phyloP scores from a whole-genome alignment of 495 filamentous ascomycete genomes.

The Xylaria telfairii region DNA sequence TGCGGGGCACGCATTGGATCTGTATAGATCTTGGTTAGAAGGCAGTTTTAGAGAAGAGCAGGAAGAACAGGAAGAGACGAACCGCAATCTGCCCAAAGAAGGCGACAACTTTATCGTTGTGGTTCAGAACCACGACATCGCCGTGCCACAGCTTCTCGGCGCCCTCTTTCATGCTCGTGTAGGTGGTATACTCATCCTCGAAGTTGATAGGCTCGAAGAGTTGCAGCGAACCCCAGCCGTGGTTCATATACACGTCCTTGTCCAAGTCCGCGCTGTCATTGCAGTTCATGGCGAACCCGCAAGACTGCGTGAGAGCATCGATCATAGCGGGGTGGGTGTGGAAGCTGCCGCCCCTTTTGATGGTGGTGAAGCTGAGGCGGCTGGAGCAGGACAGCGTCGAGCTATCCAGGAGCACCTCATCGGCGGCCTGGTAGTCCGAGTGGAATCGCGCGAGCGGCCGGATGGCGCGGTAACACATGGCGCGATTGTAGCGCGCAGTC shows the following conservation, averaged over 20 bases:
- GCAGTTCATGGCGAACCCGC: slow-evolving; percentile 68
- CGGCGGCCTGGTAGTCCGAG: slow-evolving; percentile 60
- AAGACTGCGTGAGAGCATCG: slow-evolving; percentile 55
- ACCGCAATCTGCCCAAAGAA: background rate
- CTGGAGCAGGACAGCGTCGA: slow-evolving; percentile 60
- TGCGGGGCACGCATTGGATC: slow-evolving; percentile 26
- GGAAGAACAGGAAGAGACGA: background rate
- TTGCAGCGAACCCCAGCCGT: slow-evolving; percentile 66
- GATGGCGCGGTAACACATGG: slow-evolving; percentile 65
- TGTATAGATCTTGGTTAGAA: no score
- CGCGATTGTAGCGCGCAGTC: slow-evolving; percentile 55
- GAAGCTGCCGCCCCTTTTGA: slow-evolving; percentile 51
- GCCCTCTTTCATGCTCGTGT: slow-evolving; percentile 57
- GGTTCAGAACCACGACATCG: slow-evolving; percentile 37
- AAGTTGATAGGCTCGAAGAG: slow-evolving; percentile 60
- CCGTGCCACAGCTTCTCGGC: slow-evolving; percentile 44
- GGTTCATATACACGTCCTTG: slow-evolving; percentile 65
- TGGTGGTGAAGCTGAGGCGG: slow-evolving; percentile 50
- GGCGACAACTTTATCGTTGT: background rate
- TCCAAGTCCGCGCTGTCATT: slow-evolving; percentile 63
- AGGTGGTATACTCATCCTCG: slow-evolving; percentile 60
- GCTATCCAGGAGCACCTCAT: slow-evolving; percentile 67
- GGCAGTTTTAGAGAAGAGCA: no score
- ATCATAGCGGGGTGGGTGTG: slow-evolving; percentile 58
- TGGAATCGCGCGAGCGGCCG: slow-evolving; percentile 60